Base-by-base conservation (phyloP, 1,284 basidiomycete genomes). In the Marasmius oreades region DNA sequence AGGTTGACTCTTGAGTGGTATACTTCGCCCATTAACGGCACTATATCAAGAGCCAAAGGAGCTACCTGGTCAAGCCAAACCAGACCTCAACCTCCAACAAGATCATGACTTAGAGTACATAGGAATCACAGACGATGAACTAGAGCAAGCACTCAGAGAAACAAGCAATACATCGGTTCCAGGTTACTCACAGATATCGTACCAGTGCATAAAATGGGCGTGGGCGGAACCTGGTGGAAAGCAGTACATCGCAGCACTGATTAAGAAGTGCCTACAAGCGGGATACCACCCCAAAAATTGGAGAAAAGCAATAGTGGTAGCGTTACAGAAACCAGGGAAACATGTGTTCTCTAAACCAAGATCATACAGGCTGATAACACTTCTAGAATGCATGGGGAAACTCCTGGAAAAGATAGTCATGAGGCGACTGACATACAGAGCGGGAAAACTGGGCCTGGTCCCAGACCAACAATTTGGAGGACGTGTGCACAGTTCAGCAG, bases 341-440 rank as follows among this genome's bases (percentile, higher is more conserved):
- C 56, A 61, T 3, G 64, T 67, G 60, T 68, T 65, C 61, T 63
- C 67, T 8, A 62, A 64, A 11, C 68, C 67, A 2, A 28, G 59
- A 16, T 60, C 67, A 7, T 69, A 68, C 57, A 60, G 66, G 1
- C 62, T 65, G 3, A 67, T 69, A 24, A 62, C 63, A 11, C 61
- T 69, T 0, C 64, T 68, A 7, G 64, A 69, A 37, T 67, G 67
- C 55, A 56, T 69, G 3, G 63, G 65, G 1, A 70, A 70, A 47
- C 48, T 62, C 8, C 57, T 69, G 0, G 69, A 70, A 56, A 64
- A 64, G 34, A 57, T 69, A 3, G 56, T 65, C 0, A 61, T 67
- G 2, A 39, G 53, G 1, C 48, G 66, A 7, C 55, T 69, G 7
- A 55, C 58, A 6, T 64, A 48, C 55, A 48, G 63, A 0, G 64